Base-by-base conservation (phyloP, 352 stramenopile species). In the Phytophthora ramorum region DNA sequence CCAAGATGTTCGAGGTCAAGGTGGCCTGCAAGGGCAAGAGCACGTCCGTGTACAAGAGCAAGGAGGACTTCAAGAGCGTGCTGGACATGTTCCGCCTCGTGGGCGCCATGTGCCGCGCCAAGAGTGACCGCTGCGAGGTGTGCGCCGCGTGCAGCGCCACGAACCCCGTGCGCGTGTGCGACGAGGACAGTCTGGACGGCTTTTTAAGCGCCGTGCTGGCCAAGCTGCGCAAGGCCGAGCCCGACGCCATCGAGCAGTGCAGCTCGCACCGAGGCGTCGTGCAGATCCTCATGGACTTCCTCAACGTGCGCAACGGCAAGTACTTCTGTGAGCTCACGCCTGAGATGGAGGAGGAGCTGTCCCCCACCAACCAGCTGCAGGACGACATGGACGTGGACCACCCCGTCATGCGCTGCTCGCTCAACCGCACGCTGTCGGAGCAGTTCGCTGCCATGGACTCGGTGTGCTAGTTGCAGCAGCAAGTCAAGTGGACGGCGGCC, bases 1-100 rank as follows among this genome's bases (percentile, higher is more conserved):
- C 73, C 58, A 85, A 91, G 71, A 93, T 93, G 84, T 95, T 89
- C 69, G 81, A 92, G 63, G 83, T 95, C 48, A 92, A 91, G 63
- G 78, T 93, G 52, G 54, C 69, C 24, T 90, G 81, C 77, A 89
- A 87, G 61, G 86, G 86, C 69, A 89, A 89, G 69, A 87, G 79
- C 51, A 89, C 80, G 46, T 83, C 76, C 20, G 78, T 90, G 61
- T 91, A 90, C 78, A 95, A 95, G 80, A 91, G 79, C 59, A 91
- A 90, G 62, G 81, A 93, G 63, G 84, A 93, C 66, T 91, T 93
- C 57, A 88, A 89, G 67, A 90, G 79, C 67, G 80, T 92, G 53
- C 73, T 91, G 38, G 79, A 90, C 69, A 92, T 92, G 84, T 90
- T 92, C 63, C 84, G 86, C 69, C 84, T 92, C 30, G 82, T 90